A percentile compares a stretch with the other conserved stretches of the same genome.
These are phyloP conservation scores for Podila epigama DNA, from an alignment of 192 early-diverging fungal genomes.

Conservation along the genomic window DNA sequence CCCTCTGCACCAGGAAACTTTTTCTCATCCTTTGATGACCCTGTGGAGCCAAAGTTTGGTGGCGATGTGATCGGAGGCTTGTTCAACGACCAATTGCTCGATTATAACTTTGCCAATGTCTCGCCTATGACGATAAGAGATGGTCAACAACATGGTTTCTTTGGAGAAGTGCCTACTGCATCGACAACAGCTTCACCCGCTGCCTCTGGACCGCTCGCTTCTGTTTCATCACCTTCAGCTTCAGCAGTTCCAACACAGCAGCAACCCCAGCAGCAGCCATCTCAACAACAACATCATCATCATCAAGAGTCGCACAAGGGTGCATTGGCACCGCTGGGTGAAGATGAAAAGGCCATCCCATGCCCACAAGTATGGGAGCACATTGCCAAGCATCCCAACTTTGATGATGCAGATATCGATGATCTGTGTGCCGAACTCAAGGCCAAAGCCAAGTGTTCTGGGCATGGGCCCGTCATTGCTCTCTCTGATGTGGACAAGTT, in stretches of 20 bases:
- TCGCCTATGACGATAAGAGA: constrained; percentile 3
- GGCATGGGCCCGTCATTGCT: constrained; percentile 61
- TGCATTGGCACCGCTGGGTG: constrained; percentile 12
- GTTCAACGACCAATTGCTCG: constrained; percentile 30
- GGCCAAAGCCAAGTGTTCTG: constrained; percentile 64
- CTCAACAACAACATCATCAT: no score
- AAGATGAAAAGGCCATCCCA: constrained; percentile 42
- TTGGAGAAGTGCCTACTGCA: constrained; percentile 1
- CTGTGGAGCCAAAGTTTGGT: not conserved
- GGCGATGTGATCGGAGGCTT: not conserved
- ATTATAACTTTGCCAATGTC: constrained; percentile 23
- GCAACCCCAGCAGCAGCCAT: not conserved
- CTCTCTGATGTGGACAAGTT: constrained; percentile 50
- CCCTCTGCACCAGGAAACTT: not conserved
- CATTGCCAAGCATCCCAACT: constrained; percentile 62
- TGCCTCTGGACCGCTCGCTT: not conserved
- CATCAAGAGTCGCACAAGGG: no score
- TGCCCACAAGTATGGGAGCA: constrained; percentile 64
- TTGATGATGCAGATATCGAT: constrained; percentile 63
- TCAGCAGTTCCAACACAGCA: not conserved
- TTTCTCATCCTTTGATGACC: not conserved
- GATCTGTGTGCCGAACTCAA: constrained; percentile 61
- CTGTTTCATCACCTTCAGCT: no score
- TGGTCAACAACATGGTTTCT: not conserved
- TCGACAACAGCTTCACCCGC: not conserved